These are phyloP conservation scores for Amorphotheca resinae DNA, from an alignment of 495 filamentous ascomycete genomes.

Conservation along the genomic window DNA sequence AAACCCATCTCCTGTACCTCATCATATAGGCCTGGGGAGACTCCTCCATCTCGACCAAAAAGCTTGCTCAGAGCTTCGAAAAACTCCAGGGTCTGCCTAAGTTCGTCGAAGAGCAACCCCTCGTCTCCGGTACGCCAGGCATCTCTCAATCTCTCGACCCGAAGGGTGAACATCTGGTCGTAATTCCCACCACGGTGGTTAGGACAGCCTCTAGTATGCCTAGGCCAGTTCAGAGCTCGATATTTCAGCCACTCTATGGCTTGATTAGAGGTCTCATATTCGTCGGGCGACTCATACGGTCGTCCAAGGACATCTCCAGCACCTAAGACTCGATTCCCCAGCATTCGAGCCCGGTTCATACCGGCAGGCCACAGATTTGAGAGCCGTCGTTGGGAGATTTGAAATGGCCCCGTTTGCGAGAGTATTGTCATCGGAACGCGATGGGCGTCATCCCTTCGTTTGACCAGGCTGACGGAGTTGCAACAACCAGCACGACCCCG, in stretches of 20 bases:
- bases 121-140: neutral
- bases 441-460: neutral
- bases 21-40: neutral
- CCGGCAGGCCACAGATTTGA: neutral
- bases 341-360: neutral
- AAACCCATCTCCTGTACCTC: neutral
- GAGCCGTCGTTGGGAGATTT: neutral
- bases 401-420: neutral
- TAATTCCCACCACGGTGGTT: neutral
- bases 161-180: neutral
- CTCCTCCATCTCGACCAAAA: neutral
- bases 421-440: neutral
- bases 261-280: neutral
- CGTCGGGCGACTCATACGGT: neutral
- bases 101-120: neutral
- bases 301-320: neutral
- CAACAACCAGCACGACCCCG: too few species aligned
- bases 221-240: neutral
- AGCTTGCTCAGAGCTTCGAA: neutral
- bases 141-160: neutral
- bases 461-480: too few species aligned
- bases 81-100: neutral
- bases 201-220: neutral
- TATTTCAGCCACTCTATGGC: neutral
- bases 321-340: neutral